Percentiles rank a stretch among this genome's conserved stretches.
phyloP scores from a whole-genome alignment of 768 basidiomycete species.

The Rhizopogon vesiculosus region DNA sequence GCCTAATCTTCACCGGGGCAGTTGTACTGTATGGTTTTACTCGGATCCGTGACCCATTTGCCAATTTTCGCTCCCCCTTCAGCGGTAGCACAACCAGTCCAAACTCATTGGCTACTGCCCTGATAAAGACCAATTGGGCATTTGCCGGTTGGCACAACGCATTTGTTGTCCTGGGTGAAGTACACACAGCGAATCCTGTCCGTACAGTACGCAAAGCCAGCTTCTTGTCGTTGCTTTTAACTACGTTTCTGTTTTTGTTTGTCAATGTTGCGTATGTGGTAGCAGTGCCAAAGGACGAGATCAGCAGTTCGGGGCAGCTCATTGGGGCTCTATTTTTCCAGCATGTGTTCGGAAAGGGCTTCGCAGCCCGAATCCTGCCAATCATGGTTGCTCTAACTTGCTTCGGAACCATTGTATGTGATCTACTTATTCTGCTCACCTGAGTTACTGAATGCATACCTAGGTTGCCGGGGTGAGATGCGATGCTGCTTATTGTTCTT shows the following conservation, averaged over 20 bases:
- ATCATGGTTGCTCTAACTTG: slow-evolving; percentile 36
- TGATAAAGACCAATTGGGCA: slow-evolving; percentile 25
- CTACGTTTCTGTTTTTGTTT: slow-evolving; percentile 44
- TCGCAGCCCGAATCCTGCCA: slow-evolving; percentile 30
- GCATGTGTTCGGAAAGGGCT: slow-evolving; percentile 40
- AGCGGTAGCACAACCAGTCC: slow-evolving; percentile 19
- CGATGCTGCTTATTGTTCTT: neutral
- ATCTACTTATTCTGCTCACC: slow-evolving; percentile 5
- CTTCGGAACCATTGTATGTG: slow-evolving; percentile 32
- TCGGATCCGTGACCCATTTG: slow-evolving; percentile 19
- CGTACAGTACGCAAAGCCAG: slow-evolving; percentile 42
- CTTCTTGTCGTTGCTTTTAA: slow-evolving; percentile 39
- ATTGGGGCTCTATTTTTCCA: slow-evolving; percentile 47
- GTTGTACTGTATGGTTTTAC: slow-evolving; percentile 23
- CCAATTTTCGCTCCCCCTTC: slow-evolving; percentile 26
- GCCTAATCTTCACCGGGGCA: slow-evolving; percentile 20
- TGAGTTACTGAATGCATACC: neutral
- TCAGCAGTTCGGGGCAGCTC: slow-evolving; percentile 38
- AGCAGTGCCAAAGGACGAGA: slow-evolving; percentile 39
- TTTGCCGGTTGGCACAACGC: slow-evolving; percentile 35
- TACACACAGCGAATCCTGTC: slow-evolving; percentile 32
- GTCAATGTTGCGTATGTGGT: slow-evolving; percentile 37
- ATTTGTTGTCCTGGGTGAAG: slow-evolving; percentile 43
- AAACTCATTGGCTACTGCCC: slow-evolving; percentile 20
- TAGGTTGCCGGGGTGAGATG: slow-evolving; percentile 1